Evolutionary conservation across 2,329 filamentous ascomycete genomes (phyloP).

Genomic region (Fusarium papillatum): DNA sequence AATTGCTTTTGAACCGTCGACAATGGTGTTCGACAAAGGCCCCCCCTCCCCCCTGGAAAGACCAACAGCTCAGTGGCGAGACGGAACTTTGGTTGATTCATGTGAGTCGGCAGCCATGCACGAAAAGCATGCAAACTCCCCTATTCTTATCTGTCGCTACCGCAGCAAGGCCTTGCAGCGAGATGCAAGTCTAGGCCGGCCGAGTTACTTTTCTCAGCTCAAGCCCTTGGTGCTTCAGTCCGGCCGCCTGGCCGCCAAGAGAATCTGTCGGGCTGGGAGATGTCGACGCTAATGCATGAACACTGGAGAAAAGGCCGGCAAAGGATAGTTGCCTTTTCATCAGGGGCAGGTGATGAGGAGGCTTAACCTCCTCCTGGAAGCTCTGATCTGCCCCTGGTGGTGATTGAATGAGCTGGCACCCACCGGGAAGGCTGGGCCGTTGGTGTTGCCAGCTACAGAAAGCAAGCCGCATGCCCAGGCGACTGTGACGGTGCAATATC

Average conservation of each 20-base stretch:
- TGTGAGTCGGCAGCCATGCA: slow-evolving; percentile 52
- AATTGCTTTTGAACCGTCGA: slow-evolving; percentile 35
- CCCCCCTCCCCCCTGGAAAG: slow-evolving; percentile 12
- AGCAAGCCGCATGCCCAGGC: background rate
- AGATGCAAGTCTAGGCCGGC: slow-evolving; percentile 23
- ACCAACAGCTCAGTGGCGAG: slow-evolving; percentile 20
- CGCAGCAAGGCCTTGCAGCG: slow-evolving; percentile 26
- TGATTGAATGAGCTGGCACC: background rate
- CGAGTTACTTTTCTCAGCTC: slow-evolving; percentile 21
- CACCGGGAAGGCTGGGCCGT: background rate
- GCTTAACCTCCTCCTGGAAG: background rate
- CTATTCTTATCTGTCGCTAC: slow-evolving; percentile 37
- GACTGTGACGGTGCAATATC: slow-evolving; percentile 4
- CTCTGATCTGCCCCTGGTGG: background rate
- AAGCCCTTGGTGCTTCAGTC: slow-evolving; percentile 11
- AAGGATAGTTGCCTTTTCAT: background rate
- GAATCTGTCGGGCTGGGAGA: slow-evolving; percentile 14
- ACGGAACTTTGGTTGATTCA: slow-evolving; percentile 44
- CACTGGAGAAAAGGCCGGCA: slow-evolving; percentile 21
- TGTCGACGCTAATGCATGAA: slow-evolving; percentile 37
- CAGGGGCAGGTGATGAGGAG: slow-evolving; percentile 13
- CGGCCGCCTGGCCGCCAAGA: slow-evolving; percentile 19
- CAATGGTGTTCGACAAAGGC: slow-evolving; percentile 22
- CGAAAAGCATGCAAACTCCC: slow-evolving; percentile 45
- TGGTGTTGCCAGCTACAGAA: background rate